These are phyloP conservation scores for Didymella sp. DNA, from an alignment of 2,329 filamentous ascomycete genomes.

Conservation along the genomic window DNA sequence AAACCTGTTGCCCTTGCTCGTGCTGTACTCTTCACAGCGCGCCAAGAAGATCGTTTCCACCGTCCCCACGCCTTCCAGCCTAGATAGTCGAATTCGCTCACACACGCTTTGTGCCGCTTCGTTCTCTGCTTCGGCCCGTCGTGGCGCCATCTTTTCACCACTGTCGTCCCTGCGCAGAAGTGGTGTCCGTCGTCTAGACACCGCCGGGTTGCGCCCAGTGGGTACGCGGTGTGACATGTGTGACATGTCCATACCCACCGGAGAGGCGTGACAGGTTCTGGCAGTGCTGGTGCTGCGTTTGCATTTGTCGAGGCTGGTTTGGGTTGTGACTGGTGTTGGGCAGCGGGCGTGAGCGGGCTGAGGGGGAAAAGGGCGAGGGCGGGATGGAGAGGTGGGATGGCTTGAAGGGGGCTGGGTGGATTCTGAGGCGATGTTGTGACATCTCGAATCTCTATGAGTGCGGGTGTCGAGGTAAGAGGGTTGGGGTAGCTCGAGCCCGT, in stretches of 20 bases:
- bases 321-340: slow-evolving; percentile 15
- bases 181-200: slow-evolving; percentile 62
- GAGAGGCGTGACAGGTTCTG: slow-evolving; percentile 38
- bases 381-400: slow-evolving; percentile 54
- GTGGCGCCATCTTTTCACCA: slow-evolving; percentile 44
- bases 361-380: slow-evolving; percentile 54
- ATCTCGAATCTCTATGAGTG: background rate
- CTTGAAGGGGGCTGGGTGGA: slow-evolving; percentile 52
- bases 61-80: slow-evolving; percentile 58
- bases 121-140: slow-evolving; percentile 10
- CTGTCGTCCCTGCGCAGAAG: slow-evolving; percentile 59
- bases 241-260: slow-evolving; percentile 64
- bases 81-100: slow-evolving; percentile 60
- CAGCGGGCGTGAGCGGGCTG: slow-evolving; percentile 29
- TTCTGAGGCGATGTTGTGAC: slow-evolving; percentile 24
- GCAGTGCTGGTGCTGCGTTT: slow-evolving; percentile 28
- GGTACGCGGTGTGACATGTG: slow-evolving; percentile 57
- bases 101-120: slow-evolving; percentile 53
- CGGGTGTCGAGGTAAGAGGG: background rate
- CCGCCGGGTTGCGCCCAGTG: slow-evolving; percentile 58
- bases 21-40: no score
- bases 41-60: slow-evolving; percentile 51
- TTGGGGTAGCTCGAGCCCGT: background rate
- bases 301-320: background rate
- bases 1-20: no score